phyloP scores from a whole-genome alignment of 768 basidiomycete species.

The Amanita exitialis region DNA sequence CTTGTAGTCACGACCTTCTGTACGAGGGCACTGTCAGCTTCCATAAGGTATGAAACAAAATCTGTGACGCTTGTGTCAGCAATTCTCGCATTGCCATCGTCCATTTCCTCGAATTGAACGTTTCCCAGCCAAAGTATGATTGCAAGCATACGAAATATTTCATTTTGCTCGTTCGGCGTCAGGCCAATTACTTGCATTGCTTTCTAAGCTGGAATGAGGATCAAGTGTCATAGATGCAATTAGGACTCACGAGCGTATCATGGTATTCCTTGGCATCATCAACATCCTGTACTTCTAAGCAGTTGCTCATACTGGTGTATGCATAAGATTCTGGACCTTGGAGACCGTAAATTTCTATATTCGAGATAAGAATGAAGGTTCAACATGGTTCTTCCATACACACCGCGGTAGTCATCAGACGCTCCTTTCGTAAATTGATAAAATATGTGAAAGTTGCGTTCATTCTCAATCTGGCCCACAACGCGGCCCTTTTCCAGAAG shows the following conservation, averaged over 20 bases:
- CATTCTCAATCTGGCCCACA: constrained; percentile 92
- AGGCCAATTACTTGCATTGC: constrained; percentile 94
- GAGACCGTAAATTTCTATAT: constrained; percentile 80
- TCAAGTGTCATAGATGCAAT: not conserved
- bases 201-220: constrained; percentile 35
- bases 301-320: constrained; percentile 88
- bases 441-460: constrained; percentile 98
- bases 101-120: constrained; percentile 79
- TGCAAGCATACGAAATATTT: constrained; percentile 91
- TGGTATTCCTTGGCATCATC: constrained; percentile 81
- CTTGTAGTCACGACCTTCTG: constrained; percentile 82
- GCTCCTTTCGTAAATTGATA: constrained; percentile 99
- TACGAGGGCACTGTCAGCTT: constrained; percentile 66
- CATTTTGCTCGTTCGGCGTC: constrained; percentile 72
- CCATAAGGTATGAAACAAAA: constrained; percentile 92
- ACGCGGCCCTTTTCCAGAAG: constrained; percentile 94
- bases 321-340: constrained; percentile 95
- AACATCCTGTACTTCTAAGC: constrained; percentile 84
- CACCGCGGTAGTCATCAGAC: constrained; percentile 80
- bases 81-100: constrained; percentile 81
- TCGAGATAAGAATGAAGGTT: constrained; percentile 7
- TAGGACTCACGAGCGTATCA: constrained; percentile 69
- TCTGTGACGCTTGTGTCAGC: constrained; percentile 85
- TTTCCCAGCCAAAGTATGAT: constrained; percentile 95
- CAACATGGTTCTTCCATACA: constrained; percentile 10